phyloP scores from a whole-genome alignment of 2,329 filamentous ascomycete species.

The Pestalotiopsis sp. region DNA sequence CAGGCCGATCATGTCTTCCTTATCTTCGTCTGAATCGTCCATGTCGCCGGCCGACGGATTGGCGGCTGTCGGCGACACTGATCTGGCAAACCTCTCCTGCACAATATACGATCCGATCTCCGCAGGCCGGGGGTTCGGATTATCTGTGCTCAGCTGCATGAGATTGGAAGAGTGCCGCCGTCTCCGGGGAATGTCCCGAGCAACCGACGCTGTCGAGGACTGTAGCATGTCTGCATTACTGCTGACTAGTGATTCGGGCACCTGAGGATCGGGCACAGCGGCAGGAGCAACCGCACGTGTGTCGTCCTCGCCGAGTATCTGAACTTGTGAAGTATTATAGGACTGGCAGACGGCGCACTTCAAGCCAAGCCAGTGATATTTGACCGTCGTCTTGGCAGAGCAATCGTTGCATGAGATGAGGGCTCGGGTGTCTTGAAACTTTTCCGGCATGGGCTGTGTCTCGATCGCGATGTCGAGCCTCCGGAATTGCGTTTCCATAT shows the following conservation, averaged over 20 bases:
- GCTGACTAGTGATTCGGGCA: constrained; percentile 18
- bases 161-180: constrained; percentile 36
- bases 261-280: constrained; percentile 20
- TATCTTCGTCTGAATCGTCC: constrained; percentile 47
- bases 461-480: constrained; percentile 87
- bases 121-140: constrained; percentile 18
- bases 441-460: constrained; percentile 86
- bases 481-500: constrained; percentile 95
- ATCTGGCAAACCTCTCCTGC: constrained; percentile 46
- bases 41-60: constrained; percentile 23
- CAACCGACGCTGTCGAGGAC: constrained; percentile 16
- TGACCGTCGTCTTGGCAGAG: constrained; percentile 80
- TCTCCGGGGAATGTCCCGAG: constrained; percentile 27
- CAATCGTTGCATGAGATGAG: constrained; percentile 95
- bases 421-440: constrained; percentile 79
- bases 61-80: constrained; percentile 41
- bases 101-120: constrained; percentile 19
- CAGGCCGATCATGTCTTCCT: constrained; percentile 60
- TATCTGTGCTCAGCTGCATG: constrained; percentile 19
- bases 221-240: constrained; percentile 16
- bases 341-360: constrained; percentile 79
- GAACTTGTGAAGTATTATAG: constrained; percentile 70
- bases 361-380: constrained; percentile 92
- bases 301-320: constrained; percentile 52
- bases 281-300: constrained; percentile 19